phyloP scores from a whole-genome alignment of 371 early-diverging fungal genomes.

The Coemansia sp. region DNA sequence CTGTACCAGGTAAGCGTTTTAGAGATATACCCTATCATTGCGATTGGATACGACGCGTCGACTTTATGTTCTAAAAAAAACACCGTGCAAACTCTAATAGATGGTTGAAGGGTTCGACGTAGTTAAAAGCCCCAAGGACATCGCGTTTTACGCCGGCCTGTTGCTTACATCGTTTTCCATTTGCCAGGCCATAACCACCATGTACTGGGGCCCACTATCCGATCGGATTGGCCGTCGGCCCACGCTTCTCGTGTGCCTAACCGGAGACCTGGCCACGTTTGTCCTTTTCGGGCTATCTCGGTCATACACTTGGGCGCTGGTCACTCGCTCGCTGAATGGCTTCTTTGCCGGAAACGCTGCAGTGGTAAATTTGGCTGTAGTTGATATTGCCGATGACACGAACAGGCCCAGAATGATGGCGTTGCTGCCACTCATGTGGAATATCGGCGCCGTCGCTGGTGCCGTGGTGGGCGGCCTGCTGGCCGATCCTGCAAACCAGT shows the following conservation, averaged over 20 bases:
- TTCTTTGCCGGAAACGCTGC: slow-evolving; percentile 77
- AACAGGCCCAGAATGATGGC: slow-evolving; percentile 67
- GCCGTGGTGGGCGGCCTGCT: slow-evolving; percentile 79
- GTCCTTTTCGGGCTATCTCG: slow-evolving; percentile 77
- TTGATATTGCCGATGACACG: slow-evolving; percentile 76
- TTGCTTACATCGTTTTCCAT: slow-evolving; percentile 62
- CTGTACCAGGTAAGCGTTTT: slow-evolving; percentile 22
- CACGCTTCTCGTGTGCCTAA: slow-evolving; percentile 70
- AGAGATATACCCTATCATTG: not conserved
- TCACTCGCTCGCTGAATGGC: slow-evolving; percentile 68
- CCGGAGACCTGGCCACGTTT: slow-evolving; percentile 68
- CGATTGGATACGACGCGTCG: not conserved
- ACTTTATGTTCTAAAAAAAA: not conserved
- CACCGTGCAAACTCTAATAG: slow-evolving; percentile 28
- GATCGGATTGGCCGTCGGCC: slow-evolving; percentile 80
- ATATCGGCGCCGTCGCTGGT: slow-evolving; percentile 62
- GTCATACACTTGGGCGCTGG: slow-evolving; percentile 65
- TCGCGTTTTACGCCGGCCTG: slow-evolving; percentile 65
- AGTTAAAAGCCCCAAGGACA: slow-evolving; percentile 53
- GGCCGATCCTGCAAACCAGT: slow-evolving; percentile 67
- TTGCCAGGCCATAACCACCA: slow-evolving; percentile 58
- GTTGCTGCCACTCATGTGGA: slow-evolving; percentile 56
- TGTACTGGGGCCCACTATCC: slow-evolving; percentile 63
- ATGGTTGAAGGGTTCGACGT: slow-evolving; percentile 64
- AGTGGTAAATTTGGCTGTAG: slow-evolving; percentile 78